Evolutionary conservation across 2,329 filamentous ascomycete genomes (phyloP).

Genomic region (Colletotrichum lupini): DNA sequence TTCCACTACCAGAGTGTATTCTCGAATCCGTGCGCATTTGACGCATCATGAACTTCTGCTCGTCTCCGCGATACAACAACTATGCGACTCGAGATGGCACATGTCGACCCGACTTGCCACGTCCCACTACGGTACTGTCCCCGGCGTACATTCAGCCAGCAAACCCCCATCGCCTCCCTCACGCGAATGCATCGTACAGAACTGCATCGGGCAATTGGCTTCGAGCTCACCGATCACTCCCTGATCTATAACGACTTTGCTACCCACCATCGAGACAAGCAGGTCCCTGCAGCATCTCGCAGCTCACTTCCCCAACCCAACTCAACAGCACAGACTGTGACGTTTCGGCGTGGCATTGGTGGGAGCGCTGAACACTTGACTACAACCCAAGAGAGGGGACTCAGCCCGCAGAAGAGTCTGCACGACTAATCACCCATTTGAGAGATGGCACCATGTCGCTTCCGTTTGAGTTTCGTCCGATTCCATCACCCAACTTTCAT

Average conservation of each 20-base stretch:
- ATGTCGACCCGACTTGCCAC: conserved; percentile 13
- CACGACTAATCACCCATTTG: background rate
- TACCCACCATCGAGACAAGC: background rate
- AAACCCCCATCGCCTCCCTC: background rate
- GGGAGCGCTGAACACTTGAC: background rate
- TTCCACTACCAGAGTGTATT: background rate
- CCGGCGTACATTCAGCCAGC: background rate
- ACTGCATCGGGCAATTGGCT: background rate
- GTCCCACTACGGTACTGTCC: background rate
- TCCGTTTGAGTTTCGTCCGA: conserved; percentile 27
- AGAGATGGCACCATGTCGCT: background rate
- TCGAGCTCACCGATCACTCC: background rate
- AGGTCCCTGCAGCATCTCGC: conserved; percentile 8
- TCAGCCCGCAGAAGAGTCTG: background rate
- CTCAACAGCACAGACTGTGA: conserved; percentile 13
- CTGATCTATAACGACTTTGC: background rate
- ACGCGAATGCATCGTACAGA: background rate
- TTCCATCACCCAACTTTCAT: background rate
- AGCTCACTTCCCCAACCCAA: background rate
- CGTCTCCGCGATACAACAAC: background rate
- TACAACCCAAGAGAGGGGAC: background rate
- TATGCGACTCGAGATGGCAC: conserved; percentile 17
- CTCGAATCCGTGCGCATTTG: background rate
- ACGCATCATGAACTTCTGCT: background rate
- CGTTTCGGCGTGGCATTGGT: conserved; percentile 19